Percentiles rank a stretch among this genome's conserved stretches.
Conservation (phyloP, 2,329 filamentous ascomycete genomes). For the Penicillium corylophilum region DNA sequence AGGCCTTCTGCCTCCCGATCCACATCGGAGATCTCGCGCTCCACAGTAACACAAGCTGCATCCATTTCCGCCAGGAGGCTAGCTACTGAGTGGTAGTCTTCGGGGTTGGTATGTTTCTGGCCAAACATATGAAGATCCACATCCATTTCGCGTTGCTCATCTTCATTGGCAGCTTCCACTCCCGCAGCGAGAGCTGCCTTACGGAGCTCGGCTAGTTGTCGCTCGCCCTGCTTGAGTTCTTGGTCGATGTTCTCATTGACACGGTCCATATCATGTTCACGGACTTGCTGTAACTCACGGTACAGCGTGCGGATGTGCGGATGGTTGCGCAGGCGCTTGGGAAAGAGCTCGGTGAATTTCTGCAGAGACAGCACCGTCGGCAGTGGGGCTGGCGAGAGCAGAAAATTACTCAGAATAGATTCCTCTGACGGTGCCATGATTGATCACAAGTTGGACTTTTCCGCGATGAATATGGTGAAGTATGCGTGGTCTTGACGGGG, state of each 20-base stretch:
- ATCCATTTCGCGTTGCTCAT: slow-evolving; percentile 41
- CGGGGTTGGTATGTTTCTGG: slow-evolving; percentile 39
- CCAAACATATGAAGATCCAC: slow-evolving; percentile 62
- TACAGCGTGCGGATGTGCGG: slow-evolving; percentile 71
- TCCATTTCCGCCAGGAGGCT: slow-evolving; percentile 70
- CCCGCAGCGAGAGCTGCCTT: slow-evolving; percentile 31
- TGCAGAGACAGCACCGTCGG: slow-evolving; percentile 70
- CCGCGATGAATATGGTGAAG: background rate
- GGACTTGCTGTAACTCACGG: slow-evolving; percentile 73
- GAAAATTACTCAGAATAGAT: slow-evolving; percentile 72
- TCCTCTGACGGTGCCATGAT: slow-evolving; percentile 72
- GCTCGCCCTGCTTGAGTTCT: slow-evolving; percentile 37
- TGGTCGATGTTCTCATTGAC: slow-evolving; percentile 57
- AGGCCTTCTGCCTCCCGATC: slow-evolving; percentile 64
- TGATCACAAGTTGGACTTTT: background rate
- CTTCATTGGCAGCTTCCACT: slow-evolving; percentile 32
- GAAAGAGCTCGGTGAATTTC: slow-evolving; percentile 76
- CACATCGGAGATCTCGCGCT: slow-evolving; percentile 65
- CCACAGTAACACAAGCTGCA: slow-evolving; percentile 62
- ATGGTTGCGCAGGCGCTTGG: slow-evolving; percentile 62
- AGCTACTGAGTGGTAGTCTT: slow-evolving; percentile 58
- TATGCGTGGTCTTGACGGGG: background rate
- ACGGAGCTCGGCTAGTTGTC: slow-evolving; percentile 40
- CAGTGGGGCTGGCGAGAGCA: slow-evolving; percentile 72
- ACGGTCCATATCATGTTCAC: slow-evolving; percentile 65